Base-by-base conservation (phyloP, 495 filamentous ascomycete genomes). In the Penicillium longicatenatum region DNA sequence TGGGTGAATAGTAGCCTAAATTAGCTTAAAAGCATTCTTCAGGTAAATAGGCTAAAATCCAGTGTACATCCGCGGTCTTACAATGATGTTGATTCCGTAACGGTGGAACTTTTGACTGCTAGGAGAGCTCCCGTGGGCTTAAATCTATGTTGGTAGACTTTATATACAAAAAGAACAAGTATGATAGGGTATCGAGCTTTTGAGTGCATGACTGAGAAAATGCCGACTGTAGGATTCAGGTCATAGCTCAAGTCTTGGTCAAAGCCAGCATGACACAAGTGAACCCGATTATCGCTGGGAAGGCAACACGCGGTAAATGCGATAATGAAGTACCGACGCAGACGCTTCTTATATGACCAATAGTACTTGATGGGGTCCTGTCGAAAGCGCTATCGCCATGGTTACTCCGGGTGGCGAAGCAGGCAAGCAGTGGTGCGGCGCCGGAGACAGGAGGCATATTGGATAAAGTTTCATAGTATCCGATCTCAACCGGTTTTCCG, bases 401-500 rank as follows among this genome's bases (percentile, higher is more conserved):
- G 6, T 39, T 39, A 4, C 37, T 17, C 37, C 37, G 4, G 37
- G 6, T n/a, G 16, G 14, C 14, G 3, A 14, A 14, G 31, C 31
- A 14, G 12, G 37, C 37, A 16, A 39, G 37, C 37, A 39, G 37
- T 16, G 14, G 16, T 17, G 8, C 37, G 37, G 37, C 16, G 37
- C 16, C 16, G 16, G 6, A 39, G 6, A 39, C 37, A 39, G 37
- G 31, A 35, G 12, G 37, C 37, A 17, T 39, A 17, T 39, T 17
- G 16, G 3, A 39, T 39, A 5, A 17, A 39, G 37, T 35, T 11
- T 39, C 37, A 39, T 17, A 12, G 16, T 39, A 39, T 52, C 22
- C 39, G 14, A 39, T 48, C 39, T 69, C 66, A 66, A 26, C 58
- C 61, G 10, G 55, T 49, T 59, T 86, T 90, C 66, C 84, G 80